Percentiles rank a stretch among this genome's conserved stretches.
Evolutionary conservation across 2,329 filamentous ascomycete species (phyloP).

Genomic region (Sclerotiophoma versabilis): DNA sequence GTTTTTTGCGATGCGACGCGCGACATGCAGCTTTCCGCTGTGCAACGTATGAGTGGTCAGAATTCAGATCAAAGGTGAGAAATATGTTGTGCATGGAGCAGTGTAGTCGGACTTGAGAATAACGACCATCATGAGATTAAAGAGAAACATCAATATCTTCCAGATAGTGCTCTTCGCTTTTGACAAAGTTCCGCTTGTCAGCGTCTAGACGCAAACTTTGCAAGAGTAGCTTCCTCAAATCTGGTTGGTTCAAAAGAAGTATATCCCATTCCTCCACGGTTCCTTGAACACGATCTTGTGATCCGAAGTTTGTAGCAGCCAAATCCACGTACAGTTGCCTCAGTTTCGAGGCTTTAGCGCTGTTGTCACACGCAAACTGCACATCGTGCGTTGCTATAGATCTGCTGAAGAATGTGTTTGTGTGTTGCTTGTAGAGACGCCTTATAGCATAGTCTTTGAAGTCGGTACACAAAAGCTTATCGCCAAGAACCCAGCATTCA

Average conservation of each 20-base stretch:
- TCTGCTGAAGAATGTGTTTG: slow-evolving; percentile 35
- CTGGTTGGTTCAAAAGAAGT: slow-evolving; percentile 5
- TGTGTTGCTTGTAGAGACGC: slow-evolving; percentile 9
- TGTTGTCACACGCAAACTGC: slow-evolving; percentile 14
- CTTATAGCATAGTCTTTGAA: slow-evolving; percentile 26
- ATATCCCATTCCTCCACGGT: slow-evolving; percentile 20
- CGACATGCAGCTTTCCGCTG: no score
- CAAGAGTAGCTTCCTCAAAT: slow-evolving; percentile 9
- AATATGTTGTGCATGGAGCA: no score
- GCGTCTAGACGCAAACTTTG: background rate
- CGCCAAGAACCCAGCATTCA: slow-evolving; percentile 21
- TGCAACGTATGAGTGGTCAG: no score
- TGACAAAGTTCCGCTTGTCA: background rate
- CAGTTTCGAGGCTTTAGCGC: slow-evolving; percentile 11
- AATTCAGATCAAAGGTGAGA: no score
- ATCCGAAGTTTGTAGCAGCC: background rate
- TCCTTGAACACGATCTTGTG: slow-evolving; percentile 1
- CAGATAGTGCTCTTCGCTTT: slow-evolving; percentile 3
- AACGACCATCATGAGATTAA: no score
- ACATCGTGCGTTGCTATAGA: slow-evolving; percentile 15
- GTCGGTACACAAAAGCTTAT: slow-evolving; percentile 16
- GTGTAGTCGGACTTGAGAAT: no score
- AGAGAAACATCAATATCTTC: no score
- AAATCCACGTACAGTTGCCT: slow-evolving; percentile 15
- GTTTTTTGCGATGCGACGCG: no score